These are phyloP conservation scores for Kazachstania sp. DNA, from an alignment of 1,139 yeast genomes.

Conservation along the genomic window DNA sequence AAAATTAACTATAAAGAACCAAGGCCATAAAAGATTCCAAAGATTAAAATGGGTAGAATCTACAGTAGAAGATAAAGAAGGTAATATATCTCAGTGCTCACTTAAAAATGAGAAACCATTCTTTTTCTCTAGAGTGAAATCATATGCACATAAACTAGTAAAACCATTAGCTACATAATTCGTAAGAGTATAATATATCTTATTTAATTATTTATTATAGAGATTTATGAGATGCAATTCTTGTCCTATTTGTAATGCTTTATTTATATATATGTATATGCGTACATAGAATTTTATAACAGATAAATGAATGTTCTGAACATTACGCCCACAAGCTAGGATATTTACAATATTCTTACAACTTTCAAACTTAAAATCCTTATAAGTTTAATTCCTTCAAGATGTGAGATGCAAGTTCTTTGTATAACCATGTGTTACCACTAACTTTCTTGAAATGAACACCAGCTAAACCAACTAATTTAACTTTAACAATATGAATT, in stretches of 20 bases:
- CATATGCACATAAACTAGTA: slow-evolving; percentile 2
- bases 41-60: slow-evolving; percentile 61
- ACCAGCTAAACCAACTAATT: slow-evolving; percentile 86
- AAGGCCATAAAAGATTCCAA: slow-evolving; percentile 53
- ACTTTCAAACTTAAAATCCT: background rate
- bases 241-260: background rate
- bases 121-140: slow-evolving; percentile 53
- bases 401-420: slow-evolving; percentile 80
- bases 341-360: background rate
- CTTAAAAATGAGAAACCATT: slow-evolving; percentile 68
- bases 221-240: background rate
- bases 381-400: slow-evolving; percentile 66
- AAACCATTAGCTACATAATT: no score
- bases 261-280: background rate
- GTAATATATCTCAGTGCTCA: slow-evolving; percentile 48
- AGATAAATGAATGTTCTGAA: background rate
- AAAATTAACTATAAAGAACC: slow-evolving; percentile 45
- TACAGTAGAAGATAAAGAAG: slow-evolving; percentile 49
- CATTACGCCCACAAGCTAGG: no score
- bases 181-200: background rate
- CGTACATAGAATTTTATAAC: background rate
- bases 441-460: slow-evolving; percentile 87
- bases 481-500: slow-evolving; percentile 86
- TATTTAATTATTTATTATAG: background rate
- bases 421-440: slow-evolving; percentile 94